These are phyloP conservation scores for Pseudevernia furfuracea DNA, from an alignment of 495 filamentous ascomycete genomes.

Conservation along the genomic window DNA sequence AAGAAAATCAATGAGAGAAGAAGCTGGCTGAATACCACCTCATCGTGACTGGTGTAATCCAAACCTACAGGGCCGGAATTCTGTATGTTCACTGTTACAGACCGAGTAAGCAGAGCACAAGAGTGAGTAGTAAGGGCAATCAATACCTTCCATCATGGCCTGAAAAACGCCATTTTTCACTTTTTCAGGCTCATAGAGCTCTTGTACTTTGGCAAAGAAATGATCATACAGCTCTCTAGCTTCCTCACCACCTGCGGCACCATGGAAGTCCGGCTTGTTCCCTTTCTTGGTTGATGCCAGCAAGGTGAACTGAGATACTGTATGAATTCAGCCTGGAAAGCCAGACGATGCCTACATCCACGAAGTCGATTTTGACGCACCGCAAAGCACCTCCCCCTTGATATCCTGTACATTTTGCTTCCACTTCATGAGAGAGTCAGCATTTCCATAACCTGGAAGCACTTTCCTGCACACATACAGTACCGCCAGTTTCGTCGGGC, in stretches of 20 bases:
- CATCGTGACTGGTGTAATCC: conserved; percentile 56
- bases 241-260: conserved; percentile 65
- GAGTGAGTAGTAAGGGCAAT: background rate
- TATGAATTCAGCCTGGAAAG: conserved; percentile 12
- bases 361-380: conserved; percentile 41
- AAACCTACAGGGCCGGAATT: conserved; percentile 35
- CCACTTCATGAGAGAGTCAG: conserved; percentile 52
- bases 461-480: conserved; percentile 35
- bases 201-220: conserved; percentile 70
- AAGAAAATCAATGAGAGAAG: conserved; percentile 19
- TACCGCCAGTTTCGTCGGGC: conserved; percentile 59
- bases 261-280: conserved; percentile 91
- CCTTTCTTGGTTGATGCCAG: conserved; percentile 89
- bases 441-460: conserved; percentile 1
- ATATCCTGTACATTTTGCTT: conserved; percentile 82
- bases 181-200: conserved; percentile 61
- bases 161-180: conserved; percentile 95
- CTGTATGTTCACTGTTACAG: conserved; percentile 22
- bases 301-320: conserved; percentile 98
- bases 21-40: conserved; percentile 43
- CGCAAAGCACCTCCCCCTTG: conserved; percentile 81
- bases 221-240: conserved; percentile 75
- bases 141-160: conserved; percentile 89
- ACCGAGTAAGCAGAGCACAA: background rate
- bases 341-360: background rate